Evolutionary conservation across 78 protist species (phyloP).

Genomic region (Dictyostelium intermedium): DNA sequence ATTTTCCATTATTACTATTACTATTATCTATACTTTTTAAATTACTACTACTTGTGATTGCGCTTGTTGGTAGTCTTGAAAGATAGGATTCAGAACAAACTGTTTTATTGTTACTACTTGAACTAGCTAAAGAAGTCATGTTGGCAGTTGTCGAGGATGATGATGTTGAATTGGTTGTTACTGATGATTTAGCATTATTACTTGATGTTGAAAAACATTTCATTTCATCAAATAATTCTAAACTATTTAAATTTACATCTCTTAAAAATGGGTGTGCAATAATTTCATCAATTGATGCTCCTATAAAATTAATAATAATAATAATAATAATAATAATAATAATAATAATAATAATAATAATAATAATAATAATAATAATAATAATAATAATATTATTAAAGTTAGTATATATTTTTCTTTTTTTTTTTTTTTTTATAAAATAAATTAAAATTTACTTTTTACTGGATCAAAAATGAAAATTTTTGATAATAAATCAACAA

Average conservation of each 20-base stretch:
- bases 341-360: background rate
- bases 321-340: background rate
- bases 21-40: background rate
- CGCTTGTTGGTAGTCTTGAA: constrained; percentile 44
- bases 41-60: constrained; percentile 44
- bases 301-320: background rate
- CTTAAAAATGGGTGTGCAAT: constrained; percentile 46
- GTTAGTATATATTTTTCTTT: background rate
- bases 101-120: background rate
- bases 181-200: background rate
- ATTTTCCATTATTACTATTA: background rate
- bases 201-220: constrained; percentile 48
- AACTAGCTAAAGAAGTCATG: background rate
- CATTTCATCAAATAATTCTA: constrained; percentile 73
- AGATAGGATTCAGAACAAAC: background rate
- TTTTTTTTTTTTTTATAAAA: background rate
- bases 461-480: constrained; percentile 95
- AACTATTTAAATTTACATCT: constrained; percentile 20
- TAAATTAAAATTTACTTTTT: constrained; percentile 86
- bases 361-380: background rate
- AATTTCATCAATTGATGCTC: constrained; percentile 69
- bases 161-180: background rate
- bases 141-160: constrained; percentile 11
- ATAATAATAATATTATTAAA: background rate
- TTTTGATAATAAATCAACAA: constrained; percentile 90